These are phyloP conservation scores for Oenanthe sinensis DNA, from an alignment of 129 eudicot species.

Conservation along the genomic window DNA sequence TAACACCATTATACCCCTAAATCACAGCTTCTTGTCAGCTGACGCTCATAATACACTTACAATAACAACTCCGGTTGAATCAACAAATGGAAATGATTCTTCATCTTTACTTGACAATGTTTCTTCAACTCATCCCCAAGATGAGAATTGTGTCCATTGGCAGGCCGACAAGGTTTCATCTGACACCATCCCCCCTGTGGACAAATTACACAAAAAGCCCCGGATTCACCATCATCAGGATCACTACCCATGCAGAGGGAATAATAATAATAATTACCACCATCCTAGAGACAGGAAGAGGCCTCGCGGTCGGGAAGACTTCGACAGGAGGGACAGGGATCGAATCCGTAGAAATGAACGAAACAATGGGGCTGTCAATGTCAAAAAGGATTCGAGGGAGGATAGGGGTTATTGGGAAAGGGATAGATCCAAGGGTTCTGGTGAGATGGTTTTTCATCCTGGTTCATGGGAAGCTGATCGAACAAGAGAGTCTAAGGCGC, in stretches of 20 bases:
- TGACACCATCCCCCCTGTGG: conserved; percentile 17
- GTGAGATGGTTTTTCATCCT: conserved; percentile 60
- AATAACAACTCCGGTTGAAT: background rate
- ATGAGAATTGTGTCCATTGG: background rate
- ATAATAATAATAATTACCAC: background rate
- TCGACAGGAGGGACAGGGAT: conserved; percentile 42
- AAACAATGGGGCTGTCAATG: conserved; percentile 19
- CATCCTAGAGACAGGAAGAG: conserved; percentile 54
- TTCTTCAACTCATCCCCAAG: background rate
- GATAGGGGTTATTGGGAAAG: conserved; percentile 93
- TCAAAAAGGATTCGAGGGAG: conserved; percentile 47
- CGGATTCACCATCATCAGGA: conserved; percentile 22
- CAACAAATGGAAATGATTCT: background rate
- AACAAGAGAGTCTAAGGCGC: conserved; percentile 36
- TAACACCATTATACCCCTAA: background rate
- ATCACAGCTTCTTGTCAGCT: background rate
- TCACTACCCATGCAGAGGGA: conserved; percentile 11
- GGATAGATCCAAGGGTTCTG: conserved; percentile 44
- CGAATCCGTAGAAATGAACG: conserved; percentile 47
- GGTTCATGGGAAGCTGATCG: conserved; percentile 71
- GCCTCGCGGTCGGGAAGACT: conserved; percentile 43
- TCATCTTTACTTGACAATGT: background rate
- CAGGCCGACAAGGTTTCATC: background rate
- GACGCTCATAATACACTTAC: background rate
- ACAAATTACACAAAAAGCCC: conserved; percentile 36